Conservation (phyloP, 2,329 filamentous ascomycete species). For the Colletotrichum sp. region DNA sequence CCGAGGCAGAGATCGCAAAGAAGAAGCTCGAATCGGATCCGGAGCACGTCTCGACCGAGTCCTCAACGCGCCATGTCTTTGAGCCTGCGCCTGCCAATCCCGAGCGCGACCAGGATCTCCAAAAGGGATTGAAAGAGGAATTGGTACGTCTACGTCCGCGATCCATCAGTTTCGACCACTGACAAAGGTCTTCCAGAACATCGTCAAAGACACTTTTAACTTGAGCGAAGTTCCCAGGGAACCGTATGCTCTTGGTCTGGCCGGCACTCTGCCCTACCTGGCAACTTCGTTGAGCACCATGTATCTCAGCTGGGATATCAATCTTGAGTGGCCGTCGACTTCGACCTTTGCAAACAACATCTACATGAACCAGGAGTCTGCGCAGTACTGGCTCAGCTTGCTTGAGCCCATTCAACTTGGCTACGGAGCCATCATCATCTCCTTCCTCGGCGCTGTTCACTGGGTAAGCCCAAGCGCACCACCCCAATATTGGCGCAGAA, state of each 20-base stretch:
- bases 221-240: conserved; percentile 70
- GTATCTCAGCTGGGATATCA: conserved; percentile 83
- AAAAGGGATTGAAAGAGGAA: conserved; percentile 47
- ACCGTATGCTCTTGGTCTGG: conserved; percentile 71
- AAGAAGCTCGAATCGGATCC: conserved; percentile 65
- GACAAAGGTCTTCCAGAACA: conserved; percentile 48
- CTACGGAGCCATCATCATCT: conserved; percentile 91
- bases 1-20: conserved; percentile 59
- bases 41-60: conserved; percentile 64
- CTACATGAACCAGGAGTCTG: conserved; percentile 72
- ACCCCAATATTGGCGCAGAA: not conserved
- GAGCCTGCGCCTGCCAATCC: conserved; percentile 36
- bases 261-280: conserved; percentile 84
- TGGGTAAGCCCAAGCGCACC: conserved; percentile 59
- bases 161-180: not conserved
- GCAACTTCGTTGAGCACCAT: conserved; percentile 84
- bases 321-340: conserved; percentile 67
- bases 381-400: conserved; percentile 72
- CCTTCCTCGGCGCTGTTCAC: conserved; percentile 91
- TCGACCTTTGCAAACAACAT: conserved; percentile 68
- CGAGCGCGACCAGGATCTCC: conserved; percentile 29
- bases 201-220: conserved; percentile 73
- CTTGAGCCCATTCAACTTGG: conserved; percentile 90
- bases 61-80: conserved; percentile 56
- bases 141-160: conserved; percentile 52